Evolutionary conservation across 2,329 filamentous ascomycete species (phyloP), one percentile per base, ranked within the genome.

Genomic region (Zasmidium citrigriseum): DNA sequence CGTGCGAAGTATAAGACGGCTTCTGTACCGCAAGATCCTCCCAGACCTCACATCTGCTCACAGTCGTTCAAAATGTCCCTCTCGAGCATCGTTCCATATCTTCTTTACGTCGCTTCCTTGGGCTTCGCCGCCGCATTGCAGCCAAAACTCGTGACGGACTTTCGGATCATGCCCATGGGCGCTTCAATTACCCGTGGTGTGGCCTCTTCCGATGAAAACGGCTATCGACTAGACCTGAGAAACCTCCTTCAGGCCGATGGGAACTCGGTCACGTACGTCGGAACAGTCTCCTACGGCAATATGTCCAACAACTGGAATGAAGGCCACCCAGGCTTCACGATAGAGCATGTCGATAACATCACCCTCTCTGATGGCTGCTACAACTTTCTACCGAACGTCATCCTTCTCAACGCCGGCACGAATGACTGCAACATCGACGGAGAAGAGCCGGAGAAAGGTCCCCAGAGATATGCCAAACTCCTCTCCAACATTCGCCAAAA

Each of bases 141-240:
- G 27, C 14, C 27, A 29, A 7, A 14, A 29, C 7, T 14, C 27
- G 27, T 29, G 27, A 14, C 27, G 14, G n/a, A 46, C 1, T 46
- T 68, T 25, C 66, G 59, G 20, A 53, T 75, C 34, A 70, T 78
- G 67, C 63, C 76, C 7, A 69, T 75, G 5, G 75, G 76, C 49
- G 75, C 77, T 60, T 76, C 74, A 18, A 77, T 78, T 54, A 67
- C 72, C 2, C 73, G 76, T 27, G 76, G 76, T 12, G 61, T 55
- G 4, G 27, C 29, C 11, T 61, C 52, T 12, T 54, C 22, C 47
- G 52, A 58, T 44, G 59, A 59, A n/a, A 59, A 61, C 20, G 61
- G 61, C 16, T 63, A 53, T 51, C 52, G 56, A 12, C 48, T 41
- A 16, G 48, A 29, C 11, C 55, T 61, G 12, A 47, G 54, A 20